Base-by-base conservation (phyloP, 257 asterid genomes). In the Solanum gracilifrons region DNA sequence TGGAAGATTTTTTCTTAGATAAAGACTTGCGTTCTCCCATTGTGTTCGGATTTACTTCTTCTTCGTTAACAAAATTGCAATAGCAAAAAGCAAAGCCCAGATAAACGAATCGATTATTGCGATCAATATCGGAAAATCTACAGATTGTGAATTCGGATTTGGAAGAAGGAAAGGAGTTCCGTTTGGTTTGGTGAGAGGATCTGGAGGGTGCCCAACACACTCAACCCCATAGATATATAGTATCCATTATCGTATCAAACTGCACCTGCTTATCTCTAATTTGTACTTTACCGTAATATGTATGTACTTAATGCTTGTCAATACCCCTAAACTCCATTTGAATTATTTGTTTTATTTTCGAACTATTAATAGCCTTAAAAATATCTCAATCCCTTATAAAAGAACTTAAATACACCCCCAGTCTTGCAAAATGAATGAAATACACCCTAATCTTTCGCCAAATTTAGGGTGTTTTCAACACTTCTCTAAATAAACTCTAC, bases 1-100 rank as follows among this genome's bases (percentile, higher is more conserved):
- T 94, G 12, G 92, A 91, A 36, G 94, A 89, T 89, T 94, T 95
- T 76, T 79, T 35, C 64, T 89, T 94, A 3, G 96, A 93, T 82
- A 93, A 92, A 88, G 94, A 94, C 92, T 82, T 94, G 85, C 80
- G 88, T 88, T 83, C 86, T 32, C 89, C 93, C 94, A 94, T 92
- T 86, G 87, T 62, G 36, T 86, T 87, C 43, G 31, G 74, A 66
- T 33, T 43, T 35, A 23, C 72, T 84, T 23, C 66, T 88, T 88
- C 92, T 48, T 51, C 62, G 91, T 90, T 93, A 13, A 86, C 88
- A 43, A 60, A 76, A 69, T 16, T 31, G 55, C 46, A 74, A 86
- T 3, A 31, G 71, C 48, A 48, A 46, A 74, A n/a, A 64, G 27
- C 11, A 6, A n/a, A 36, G 27, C 3, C n/a, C 64, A 77, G 37